phyloP scores from a whole-genome alignment of 2,329 filamentous ascomycete genomes.

The Fusarium sp. region DNA sequence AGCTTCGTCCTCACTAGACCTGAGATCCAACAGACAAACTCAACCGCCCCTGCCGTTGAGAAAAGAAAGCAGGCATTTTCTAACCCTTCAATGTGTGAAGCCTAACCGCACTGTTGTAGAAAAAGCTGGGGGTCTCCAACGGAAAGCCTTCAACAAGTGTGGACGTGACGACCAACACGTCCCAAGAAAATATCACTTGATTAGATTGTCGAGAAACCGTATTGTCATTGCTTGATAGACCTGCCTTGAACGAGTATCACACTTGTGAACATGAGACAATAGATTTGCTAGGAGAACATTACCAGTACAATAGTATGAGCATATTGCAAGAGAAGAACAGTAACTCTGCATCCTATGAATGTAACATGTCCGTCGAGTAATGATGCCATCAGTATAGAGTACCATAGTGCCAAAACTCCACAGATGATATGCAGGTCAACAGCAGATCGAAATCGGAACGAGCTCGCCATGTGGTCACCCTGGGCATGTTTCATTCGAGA shows the following conservation, averaged over 20 bases:
- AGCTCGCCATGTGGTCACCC: slow-evolving; percentile 45
- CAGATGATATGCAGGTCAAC: slow-evolving; percentile 18
- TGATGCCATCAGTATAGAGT: slow-evolving; percentile 11
- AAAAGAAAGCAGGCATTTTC: background rate
- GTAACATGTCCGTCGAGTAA: slow-evolving; percentile 1
- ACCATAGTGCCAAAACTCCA: background rate
- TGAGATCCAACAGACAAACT: slow-evolving; percentile 4
- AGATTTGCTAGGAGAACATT: background rate
- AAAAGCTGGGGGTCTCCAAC: background rate
- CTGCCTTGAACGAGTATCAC: background rate
- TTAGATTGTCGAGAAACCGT: background rate
- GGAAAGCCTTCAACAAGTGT: background rate
- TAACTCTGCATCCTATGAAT: background rate
- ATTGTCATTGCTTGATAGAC: background rate
- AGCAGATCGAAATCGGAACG: slow-evolving; percentile 33
- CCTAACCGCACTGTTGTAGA: background rate
- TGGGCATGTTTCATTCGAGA: slow-evolving; percentile 14
- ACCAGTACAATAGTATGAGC: background rate
- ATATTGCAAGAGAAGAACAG: background rate
- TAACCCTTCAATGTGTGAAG: background rate
- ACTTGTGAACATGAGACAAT: background rate
- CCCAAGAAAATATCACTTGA: background rate
- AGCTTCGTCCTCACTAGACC: background rate
- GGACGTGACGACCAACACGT: background rate
- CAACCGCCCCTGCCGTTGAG: slow-evolving; percentile 1